A percentile compares a stretch with the other conserved stretches of the same genome.
These are phyloP conservation scores for Colletotrichum graminicola DNA, from an alignment of 2,329 filamentous ascomycete genomes.

Conservation along the genomic window DNA sequence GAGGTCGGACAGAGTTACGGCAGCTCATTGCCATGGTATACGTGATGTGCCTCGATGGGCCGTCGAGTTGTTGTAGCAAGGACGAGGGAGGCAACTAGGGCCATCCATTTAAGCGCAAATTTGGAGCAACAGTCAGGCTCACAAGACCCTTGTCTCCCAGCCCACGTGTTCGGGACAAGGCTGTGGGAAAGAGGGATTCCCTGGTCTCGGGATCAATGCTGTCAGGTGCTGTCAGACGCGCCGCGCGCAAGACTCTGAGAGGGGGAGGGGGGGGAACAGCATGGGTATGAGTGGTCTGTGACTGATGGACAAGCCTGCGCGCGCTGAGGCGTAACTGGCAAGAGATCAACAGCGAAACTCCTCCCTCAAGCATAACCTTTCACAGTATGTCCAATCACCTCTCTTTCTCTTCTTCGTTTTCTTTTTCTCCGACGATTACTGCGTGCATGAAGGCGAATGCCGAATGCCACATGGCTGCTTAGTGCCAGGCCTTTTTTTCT, in stretches of 20 bases:
- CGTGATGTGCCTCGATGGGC: background rate
- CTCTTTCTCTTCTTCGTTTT: constrained; percentile 3
- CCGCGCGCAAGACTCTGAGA: background rate
- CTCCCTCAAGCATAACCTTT: background rate
- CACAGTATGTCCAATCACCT: background rate
- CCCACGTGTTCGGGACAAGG: constrained; percentile 14
- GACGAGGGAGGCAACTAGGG: background rate
- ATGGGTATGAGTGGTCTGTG: constrained; percentile 20
- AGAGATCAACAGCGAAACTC: constrained; percentile 33
- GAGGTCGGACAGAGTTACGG: background rate
- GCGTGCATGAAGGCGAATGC: constrained; percentile 4
- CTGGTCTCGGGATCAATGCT: constrained; percentile 10
- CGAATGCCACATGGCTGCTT: constrained; percentile 1
- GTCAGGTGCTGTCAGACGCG: background rate
- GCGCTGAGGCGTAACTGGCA: constrained; percentile 21
- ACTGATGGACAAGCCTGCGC: background rate
- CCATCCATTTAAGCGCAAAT: constrained; percentile 14
- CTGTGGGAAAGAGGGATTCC: constrained; percentile 4
- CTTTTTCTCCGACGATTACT: constrained; percentile 33
- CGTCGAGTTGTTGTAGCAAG: background rate
- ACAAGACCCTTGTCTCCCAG: constrained; percentile 11
- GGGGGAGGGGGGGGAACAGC: background rate
- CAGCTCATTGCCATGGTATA: background rate
- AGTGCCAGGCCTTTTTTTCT: background rate
- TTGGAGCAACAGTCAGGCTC: constrained; percentile 20